Conservation (phyloP, 2,329 filamentous ascomycete species). For the Clarireedia monteithiana region DNA sequence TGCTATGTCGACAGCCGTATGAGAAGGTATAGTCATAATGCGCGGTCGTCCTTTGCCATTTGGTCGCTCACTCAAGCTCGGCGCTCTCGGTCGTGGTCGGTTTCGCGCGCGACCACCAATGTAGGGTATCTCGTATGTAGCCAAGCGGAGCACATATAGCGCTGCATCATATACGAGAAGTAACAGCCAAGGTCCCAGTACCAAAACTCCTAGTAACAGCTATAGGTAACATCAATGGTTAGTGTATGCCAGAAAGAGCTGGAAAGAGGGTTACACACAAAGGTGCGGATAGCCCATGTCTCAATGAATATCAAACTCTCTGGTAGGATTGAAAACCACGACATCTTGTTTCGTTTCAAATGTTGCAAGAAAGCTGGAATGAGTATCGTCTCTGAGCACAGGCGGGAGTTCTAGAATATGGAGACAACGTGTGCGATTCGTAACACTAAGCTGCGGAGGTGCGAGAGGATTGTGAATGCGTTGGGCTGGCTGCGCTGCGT, state of each 20-base stretch:
- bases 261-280: constrained; percentile 27
- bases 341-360: constrained; percentile 37
- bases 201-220: constrained; percentile 52
- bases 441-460: neutral
- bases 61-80: constrained; percentile 50
- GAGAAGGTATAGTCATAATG: constrained; percentile 19
- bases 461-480: neutral
- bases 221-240: constrained; percentile 26
- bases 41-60: constrained; percentile 35
- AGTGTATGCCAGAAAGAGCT: constrained; percentile 11
- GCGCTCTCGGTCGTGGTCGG: constrained; percentile 50
- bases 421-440: neutral
- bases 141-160: constrained; percentile 51
- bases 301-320: constrained; percentile 48
- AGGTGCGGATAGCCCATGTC: constrained; percentile 52
- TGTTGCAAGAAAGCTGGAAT: neutral
- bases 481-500: neutral
- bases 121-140: constrained; percentile 50
- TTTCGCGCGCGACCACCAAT: constrained; percentile 54
- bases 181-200: constrained; percentile 54
- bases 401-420: no score
- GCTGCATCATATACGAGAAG: constrained; percentile 56
- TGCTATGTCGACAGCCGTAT: neutral
- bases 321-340: constrained; percentile 58
- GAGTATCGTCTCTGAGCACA: no score